Conservation (phyloP, 2,329 filamentous ascomycete genomes). For the Rhytidhysteron rufulum region DNA sequence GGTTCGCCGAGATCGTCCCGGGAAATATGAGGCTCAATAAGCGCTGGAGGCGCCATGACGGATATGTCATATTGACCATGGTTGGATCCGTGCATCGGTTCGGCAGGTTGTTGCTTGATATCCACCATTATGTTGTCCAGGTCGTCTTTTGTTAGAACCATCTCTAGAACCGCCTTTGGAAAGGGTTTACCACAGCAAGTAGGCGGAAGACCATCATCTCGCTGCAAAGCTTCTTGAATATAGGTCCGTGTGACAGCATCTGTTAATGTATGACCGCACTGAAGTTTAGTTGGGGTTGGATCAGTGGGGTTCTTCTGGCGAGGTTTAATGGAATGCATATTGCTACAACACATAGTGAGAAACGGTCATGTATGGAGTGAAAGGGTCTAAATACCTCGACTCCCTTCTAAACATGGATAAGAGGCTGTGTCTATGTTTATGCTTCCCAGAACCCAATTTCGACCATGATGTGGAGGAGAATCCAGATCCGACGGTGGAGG, state of each 20-base stretch:
- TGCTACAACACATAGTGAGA: too few species aligned
- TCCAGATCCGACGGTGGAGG: conserved; percentile 17
- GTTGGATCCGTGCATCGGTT: conserved; percentile 19
- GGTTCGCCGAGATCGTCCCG: conserved; percentile 7
- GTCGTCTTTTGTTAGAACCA: conserved; percentile 36
- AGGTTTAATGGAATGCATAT: conserved; percentile 22
- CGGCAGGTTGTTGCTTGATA: conserved; percentile 12
- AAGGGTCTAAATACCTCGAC: conserved; percentile 23
- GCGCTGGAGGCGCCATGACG: conserved; percentile 12
- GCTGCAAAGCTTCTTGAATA: conserved; percentile 32
- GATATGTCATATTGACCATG: conserved; percentile 25
- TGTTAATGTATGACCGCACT: conserved; percentile 29
- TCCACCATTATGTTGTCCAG: conserved; percentile 22
- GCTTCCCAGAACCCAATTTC: conserved; percentile 14
- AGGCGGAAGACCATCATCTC: conserved; percentile 28
- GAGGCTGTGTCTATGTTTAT: conserved; percentile 24
- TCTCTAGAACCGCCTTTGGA: conserved; percentile 36
- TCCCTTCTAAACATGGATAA: conserved; percentile 31
- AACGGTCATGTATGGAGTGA: too few species aligned
- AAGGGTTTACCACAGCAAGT: conserved; percentile 40
- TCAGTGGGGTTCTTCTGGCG: conserved; percentile 22
- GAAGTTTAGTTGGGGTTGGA: conserved; percentile 20
- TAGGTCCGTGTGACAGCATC: conserved; percentile 23
- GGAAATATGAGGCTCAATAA: conserved; percentile 5
- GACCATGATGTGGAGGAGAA: conserved; percentile 19